Percentiles rank a stretch among this genome's conserved stretches.
These are phyloP conservation scores for Oxytropis ochrocephala DNA, from an alignment of 306 rosid species.

Conservation along the genomic window DNA sequence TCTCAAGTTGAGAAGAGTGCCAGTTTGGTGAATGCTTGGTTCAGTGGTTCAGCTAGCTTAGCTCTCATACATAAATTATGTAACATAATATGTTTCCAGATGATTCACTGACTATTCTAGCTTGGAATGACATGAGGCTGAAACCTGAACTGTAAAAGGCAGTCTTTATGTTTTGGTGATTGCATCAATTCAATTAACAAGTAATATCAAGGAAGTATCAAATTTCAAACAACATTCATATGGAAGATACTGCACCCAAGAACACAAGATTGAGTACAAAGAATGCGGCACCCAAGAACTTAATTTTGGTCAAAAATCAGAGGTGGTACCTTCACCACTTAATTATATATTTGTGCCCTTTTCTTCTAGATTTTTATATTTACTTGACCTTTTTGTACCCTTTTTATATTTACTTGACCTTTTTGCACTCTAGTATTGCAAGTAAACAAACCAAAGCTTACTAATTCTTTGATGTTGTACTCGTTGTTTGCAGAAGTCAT, in stretches of 20 bases:
- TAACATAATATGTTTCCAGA: constrained; percentile 6
- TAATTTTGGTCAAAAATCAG: not conserved
- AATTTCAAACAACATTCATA: not conserved
- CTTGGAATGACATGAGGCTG: not conserved
- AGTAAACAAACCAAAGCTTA: not conserved
- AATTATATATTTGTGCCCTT: not conserved
- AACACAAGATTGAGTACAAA: not conserved
- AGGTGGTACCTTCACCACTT: not conserved
- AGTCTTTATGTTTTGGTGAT: constrained; percentile 10
- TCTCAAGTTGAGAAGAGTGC: constrained; percentile 42
- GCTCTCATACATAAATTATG: not conserved
- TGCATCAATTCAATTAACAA: not conserved
- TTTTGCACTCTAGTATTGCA: not conserved
- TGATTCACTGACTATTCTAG: not conserved
- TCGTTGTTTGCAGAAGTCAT: constrained; percentile 11
- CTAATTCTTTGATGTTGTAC: not conserved
- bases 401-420: no score
- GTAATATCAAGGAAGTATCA: not conserved
- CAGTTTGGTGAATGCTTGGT: constrained; percentile 11
- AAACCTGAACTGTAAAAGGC: constrained; percentile 19
- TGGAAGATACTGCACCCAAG: constrained; percentile 2
- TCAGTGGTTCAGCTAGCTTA: constrained; percentile 14
- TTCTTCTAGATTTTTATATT: not conserved
- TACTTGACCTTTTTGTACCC: no score
- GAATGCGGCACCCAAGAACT: constrained; percentile 14